Evolutionary conservation across 129 eudicot genomes (phyloP).

Genomic region (Flaveria ramosissima): DNA sequence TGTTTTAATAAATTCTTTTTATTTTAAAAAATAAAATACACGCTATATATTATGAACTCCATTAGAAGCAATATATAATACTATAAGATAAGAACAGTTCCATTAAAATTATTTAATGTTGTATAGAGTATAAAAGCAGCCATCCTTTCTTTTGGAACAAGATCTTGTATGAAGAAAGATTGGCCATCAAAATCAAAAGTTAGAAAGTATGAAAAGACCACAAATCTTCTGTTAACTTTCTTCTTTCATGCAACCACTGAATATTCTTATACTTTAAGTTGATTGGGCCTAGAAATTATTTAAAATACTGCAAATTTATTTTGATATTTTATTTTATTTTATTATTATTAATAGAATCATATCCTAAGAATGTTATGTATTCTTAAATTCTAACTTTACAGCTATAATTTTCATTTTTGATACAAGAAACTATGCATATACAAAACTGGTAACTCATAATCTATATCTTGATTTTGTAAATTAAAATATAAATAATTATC

Average conservation of each 20-base stretch:
- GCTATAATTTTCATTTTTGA: constrained; percentile 35
- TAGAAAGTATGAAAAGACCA: constrained; percentile 38
- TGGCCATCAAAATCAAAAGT: constrained; percentile 47
- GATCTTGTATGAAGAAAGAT: constrained; percentile 46
- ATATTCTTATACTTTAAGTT: constrained; percentile 31
- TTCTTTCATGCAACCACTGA: constrained; percentile 42
- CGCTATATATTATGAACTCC: too few relatives aligned
- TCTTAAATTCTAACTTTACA: constrained; percentile 42
- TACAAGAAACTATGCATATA: constrained; percentile 24
- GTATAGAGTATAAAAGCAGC: constrained; percentile 12
- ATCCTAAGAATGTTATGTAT: constrained; percentile 39
- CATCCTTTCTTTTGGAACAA: constrained; percentile 29
- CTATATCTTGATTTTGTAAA: neutral
- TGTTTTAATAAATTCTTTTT: neutral
- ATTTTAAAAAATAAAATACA: too few relatives aligned
- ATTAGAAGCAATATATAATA: neutral
- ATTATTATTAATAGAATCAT: constrained; percentile 27
- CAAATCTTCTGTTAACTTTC: constrained; percentile 43
- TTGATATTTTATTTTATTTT: neutral
- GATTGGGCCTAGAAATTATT: constrained; percentile 28
- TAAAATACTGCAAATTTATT: constrained; percentile 12
- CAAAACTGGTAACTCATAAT: neutral
- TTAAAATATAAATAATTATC: too few relatives aligned
- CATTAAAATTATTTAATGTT: neutral
- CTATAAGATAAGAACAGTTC: neutral